Evolutionary conservation across 2,329 filamentous ascomycete species (phyloP).

Genomic region (Epicoccum nigrum): DNA sequence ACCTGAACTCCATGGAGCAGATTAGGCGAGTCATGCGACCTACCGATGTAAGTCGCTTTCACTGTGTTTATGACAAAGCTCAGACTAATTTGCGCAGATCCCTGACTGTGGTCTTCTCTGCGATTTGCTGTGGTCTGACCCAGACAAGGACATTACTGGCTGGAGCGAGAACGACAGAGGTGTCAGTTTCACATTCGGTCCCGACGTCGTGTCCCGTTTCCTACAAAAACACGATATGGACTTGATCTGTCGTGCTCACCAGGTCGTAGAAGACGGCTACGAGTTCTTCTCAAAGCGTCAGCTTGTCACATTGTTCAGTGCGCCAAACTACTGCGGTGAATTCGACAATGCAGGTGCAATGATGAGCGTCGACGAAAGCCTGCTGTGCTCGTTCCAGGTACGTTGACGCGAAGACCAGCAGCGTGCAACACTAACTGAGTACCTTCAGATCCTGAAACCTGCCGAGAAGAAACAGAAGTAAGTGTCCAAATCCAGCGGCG

Average conservation of each 20-base stretch:
- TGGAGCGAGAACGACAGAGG: slow-evolving; percentile 99
- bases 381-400: slow-evolving; percentile 99
- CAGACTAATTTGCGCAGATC: slow-evolving; percentile 70
- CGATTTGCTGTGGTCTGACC: slow-evolving; percentile 97
- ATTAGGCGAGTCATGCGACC: slow-evolving; percentile 98
- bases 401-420: slow-evolving; percentile 19
- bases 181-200: slow-evolving; percentile 98
- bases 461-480: slow-evolving; percentile 99
- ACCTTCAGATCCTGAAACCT: slow-evolving; percentile 87
- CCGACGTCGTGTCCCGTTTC: slow-evolving; percentile 96
- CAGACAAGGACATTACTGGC: slow-evolving; percentile 98
- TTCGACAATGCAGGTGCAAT: slow-evolving; percentile 99
- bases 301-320: slow-evolving; percentile 95
- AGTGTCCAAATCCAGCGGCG: slow-evolving; percentile 76
- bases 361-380: slow-evolving; percentile 99
- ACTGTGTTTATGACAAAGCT: neutral
- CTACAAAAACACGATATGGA: slow-evolving; percentile 99
- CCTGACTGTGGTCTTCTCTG: slow-evolving; percentile 97
- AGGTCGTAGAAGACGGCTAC: slow-evolving; percentile 98
- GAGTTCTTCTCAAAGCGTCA: slow-evolving; percentile 99
- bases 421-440: slow-evolving; percentile 25
- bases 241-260: slow-evolving; percentile 96
- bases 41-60: slow-evolving; percentile 79
- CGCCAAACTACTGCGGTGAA: slow-evolving; percentile 98
- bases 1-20: slow-evolving; percentile 99